Evolutionary conservation across 2,329 filamentous ascomycete genomes (phyloP), one percentile per base, ranked within the genome.

Genomic region (Fusarium vanettenii): DNA sequence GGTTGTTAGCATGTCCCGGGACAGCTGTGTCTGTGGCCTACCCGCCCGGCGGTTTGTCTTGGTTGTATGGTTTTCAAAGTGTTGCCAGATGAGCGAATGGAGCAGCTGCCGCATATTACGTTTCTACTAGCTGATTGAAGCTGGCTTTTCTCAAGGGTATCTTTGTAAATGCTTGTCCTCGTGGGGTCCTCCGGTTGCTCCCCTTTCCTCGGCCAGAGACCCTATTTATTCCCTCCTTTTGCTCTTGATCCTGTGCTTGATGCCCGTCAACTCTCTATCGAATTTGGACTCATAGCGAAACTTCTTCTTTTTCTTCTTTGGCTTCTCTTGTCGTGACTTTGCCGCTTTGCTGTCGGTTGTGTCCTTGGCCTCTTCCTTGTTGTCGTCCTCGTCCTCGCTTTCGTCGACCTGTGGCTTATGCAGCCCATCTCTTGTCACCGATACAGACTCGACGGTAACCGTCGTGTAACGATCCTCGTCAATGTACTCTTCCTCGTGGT

Each of bases 381-480:
- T 82, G 10, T 79, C 78, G n/a, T 78, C 76, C 60, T 82, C 82
- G 6, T 83, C 81, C 25, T 85, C 83, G n/a, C 83, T 82, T 11
- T 82, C 80, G 6, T 72, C 76, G 67, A 85, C 76, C 50, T 85
- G 81, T 5, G 84, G 82, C 77, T 89, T 92, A 67, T 90, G 87
- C 57, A 97, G 85, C 1, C 94, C 94, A 65, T 95, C 91, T 75
- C 91, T 90, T 14, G 93, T 92, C 18, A 97, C 89, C 72, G 92
- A 93, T 76, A 99, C 95, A 13, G 94, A 93, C 82, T 98, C 96
- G 1, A 99, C 92, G 0, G 94, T 98, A 29, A 99, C 97, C 1
- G 95, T 98, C 1, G 97, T 98, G 82, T 95, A 98, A 81, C 93
- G 94, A 82, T 98, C 96, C 82, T 98, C 97, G 82, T 99, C 97